Conservation (phyloP, 2,329 filamentous ascomycete species). For the Talaromyces sp. region DNA sequence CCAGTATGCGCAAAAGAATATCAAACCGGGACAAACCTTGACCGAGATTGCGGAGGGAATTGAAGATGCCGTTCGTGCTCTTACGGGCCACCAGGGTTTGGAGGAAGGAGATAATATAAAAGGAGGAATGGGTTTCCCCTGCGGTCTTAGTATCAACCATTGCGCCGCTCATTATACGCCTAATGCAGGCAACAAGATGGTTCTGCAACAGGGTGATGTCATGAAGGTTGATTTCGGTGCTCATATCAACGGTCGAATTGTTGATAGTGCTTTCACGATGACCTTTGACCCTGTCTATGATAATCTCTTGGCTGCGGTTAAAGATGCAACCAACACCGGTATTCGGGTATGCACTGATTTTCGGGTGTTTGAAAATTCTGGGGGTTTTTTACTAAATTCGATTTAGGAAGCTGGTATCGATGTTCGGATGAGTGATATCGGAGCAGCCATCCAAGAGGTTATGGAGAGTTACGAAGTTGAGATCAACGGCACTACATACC, state of each 20-base stretch:
- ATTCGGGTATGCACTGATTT: constrained; percentile 51
- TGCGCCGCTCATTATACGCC: constrained; percentile 83
- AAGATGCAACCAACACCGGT: constrained; percentile 67
- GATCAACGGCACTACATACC: constrained; percentile 70
- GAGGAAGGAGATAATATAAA: constrained; percentile 72
- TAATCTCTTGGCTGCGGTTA: constrained; percentile 61
- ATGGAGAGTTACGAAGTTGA: constrained; percentile 94
- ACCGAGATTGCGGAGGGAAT: constrained; percentile 84
- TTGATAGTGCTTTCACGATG: constrained; percentile 67
- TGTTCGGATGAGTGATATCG: constrained; percentile 79
- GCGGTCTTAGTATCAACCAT: constrained; percentile 76
- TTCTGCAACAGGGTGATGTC: constrained; percentile 61
- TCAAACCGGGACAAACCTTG: constrained; percentile 74
- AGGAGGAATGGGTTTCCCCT: constrained; percentile 82
- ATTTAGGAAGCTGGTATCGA: constrained; percentile 82
- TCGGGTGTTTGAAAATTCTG: not conserved
- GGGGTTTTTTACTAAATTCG: not conserved
- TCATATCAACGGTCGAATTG: constrained; percentile 65
- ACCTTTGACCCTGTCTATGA: constrained; percentile 65
- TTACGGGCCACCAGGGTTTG: constrained; percentile 71
- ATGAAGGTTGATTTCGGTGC: constrained; percentile 71
- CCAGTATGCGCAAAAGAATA: constrained; percentile 72
- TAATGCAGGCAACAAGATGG: constrained; percentile 77
- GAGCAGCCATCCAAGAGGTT: constrained; percentile 76
- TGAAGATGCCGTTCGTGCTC: constrained; percentile 70